These are phyloP conservation scores for Lactarius hengduanensis DNA, from an alignment of 768 basidiomycete species.

Conservation along the genomic window DNA sequence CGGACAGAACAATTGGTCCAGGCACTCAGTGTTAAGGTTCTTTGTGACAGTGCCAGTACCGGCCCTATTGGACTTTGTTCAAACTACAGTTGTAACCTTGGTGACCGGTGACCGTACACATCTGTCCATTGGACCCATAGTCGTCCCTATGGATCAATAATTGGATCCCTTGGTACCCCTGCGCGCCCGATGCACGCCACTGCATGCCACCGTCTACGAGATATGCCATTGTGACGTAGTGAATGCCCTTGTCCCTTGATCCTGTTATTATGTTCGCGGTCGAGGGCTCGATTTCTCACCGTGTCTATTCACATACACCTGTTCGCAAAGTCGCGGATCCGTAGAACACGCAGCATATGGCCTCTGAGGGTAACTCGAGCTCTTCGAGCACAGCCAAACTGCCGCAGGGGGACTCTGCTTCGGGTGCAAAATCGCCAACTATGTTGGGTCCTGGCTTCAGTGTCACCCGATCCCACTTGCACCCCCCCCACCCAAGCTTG, in stretches of 20 bases:
- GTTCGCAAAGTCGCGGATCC: neutral
- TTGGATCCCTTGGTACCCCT: neutral
- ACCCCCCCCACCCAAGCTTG: neutral
- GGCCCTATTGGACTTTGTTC: constrained; percentile 7
- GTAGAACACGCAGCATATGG: neutral
- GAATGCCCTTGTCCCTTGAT: constrained; percentile 2
- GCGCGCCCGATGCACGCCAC: constrained; percentile 7
- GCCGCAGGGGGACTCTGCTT: neutral
- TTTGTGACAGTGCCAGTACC: neutral
- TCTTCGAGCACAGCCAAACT: neutral
- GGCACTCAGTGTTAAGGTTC: neutral
- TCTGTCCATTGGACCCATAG: neutral
- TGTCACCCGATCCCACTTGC: neutral
- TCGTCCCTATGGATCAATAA: constrained; percentile 12
- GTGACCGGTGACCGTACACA: neutral
- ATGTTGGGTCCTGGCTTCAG: neutral
- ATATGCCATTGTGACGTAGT: neutral
- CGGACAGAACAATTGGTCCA: neutral
- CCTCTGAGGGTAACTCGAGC: neutral
- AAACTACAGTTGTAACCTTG: neutral
- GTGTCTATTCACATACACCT: neutral
- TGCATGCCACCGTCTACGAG: neutral
- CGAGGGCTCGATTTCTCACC: neutral
- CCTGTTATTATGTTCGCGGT: constrained; percentile 4
- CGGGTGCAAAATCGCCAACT: neutral